phyloP scores from a whole-genome alignment of 2,329 filamentous ascomycete genomes.

The Talaromyces sp. region DNA sequence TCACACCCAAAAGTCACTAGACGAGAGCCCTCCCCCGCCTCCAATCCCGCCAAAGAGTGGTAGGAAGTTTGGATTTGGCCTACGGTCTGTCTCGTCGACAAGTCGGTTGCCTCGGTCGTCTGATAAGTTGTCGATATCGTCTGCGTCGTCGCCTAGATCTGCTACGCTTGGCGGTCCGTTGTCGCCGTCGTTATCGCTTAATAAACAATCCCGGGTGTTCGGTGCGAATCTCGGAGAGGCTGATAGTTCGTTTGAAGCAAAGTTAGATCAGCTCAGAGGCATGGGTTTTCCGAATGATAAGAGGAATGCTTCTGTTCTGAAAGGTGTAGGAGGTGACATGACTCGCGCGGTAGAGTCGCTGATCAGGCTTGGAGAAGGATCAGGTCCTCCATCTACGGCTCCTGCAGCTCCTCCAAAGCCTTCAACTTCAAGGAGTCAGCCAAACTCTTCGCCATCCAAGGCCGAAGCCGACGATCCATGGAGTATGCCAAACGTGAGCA shows the following conservation, averaged over 20 bases:
- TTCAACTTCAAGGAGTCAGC: slow-evolving; percentile 22
- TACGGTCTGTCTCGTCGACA: slow-evolving; percentile 68
- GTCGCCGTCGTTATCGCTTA: slow-evolving; percentile 27
- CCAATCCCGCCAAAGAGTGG: slow-evolving; percentile 60
- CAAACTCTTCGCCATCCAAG: slow-evolving; percentile 30
- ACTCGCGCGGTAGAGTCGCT: slow-evolving; percentile 83
- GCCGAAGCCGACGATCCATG: slow-evolving; percentile 66
- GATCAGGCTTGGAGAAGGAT: slow-evolving; percentile 73
- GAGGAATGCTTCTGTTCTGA: slow-evolving; percentile 75
- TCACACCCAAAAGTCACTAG: slow-evolving; percentile 45
- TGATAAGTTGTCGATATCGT: slow-evolving; percentile 48
- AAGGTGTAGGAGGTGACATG: slow-evolving; percentile 77
- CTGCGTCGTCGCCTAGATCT: slow-evolving; percentile 26
- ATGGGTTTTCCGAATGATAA: slow-evolving; percentile 90
- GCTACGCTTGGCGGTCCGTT: slow-evolving; percentile 21
- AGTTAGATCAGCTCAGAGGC: slow-evolving; percentile 72
- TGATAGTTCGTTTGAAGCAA: slow-evolving; percentile 60
- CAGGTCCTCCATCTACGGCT: slow-evolving; percentile 39
- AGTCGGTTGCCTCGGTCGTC: slow-evolving; percentile 60
- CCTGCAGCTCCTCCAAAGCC: slow-evolving; percentile 56
- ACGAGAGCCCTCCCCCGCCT: slow-evolving; percentile 40
- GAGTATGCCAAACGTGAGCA: slow-evolving; percentile 17
- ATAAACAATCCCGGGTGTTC: slow-evolving; percentile 50
- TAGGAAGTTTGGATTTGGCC: slow-evolving; percentile 60
- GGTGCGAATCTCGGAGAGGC: slow-evolving; percentile 62